Evolutionary conservation across 1,284 basidiomycete genomes (phyloP).

Genomic region (Heterobasidion occidentale): DNA sequence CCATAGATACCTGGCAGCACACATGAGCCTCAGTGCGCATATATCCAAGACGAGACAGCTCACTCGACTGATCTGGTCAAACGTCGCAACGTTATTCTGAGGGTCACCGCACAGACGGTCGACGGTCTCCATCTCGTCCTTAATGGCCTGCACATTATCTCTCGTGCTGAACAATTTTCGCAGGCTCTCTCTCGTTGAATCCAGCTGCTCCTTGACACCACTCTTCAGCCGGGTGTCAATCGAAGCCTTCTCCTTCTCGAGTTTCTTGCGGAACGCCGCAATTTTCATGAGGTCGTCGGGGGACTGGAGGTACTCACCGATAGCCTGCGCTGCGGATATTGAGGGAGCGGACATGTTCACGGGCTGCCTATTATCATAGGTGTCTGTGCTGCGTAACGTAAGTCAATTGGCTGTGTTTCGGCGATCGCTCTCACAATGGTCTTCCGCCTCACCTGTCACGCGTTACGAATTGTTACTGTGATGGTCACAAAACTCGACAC

Average conservation of each 20-base stretch:
- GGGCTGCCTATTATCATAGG: neutral
- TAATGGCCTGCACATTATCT: constrained; percentile 78
- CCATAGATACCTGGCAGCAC: constrained; percentile 76
- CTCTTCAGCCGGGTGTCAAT: constrained; percentile 89
- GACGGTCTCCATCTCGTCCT: constrained; percentile 88
- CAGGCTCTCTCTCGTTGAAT: constrained; percentile 86
- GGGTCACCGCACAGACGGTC: constrained; percentile 78
- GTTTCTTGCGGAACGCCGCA: constrained; percentile 83
- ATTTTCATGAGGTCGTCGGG: constrained; percentile 95
- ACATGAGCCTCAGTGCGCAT: neutral
- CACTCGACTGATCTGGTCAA: constrained; percentile 90
- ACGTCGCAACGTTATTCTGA: constrained; percentile 65
- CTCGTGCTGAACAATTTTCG: constrained; percentile 80
- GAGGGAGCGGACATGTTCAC: constrained; percentile 20
- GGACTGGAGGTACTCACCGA: constrained; percentile 83
- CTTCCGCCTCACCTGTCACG: neutral
- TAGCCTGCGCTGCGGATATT: constrained; percentile 73
- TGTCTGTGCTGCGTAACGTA: neutral
- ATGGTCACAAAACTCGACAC: neutral
- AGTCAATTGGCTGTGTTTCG: neutral
- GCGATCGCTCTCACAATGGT: neutral
- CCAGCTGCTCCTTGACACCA: constrained; percentile 91
- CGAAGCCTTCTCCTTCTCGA: constrained; percentile 95
- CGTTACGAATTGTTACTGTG: no score
- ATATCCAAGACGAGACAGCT: constrained; percentile 19